A percentile compares a stretch with the other conserved stretches of the same genome.
Evolutionary conservation across 352 stramenopile genomes (phyloP).

Genomic region (Phytophthora macrochlamydospora): DNA sequence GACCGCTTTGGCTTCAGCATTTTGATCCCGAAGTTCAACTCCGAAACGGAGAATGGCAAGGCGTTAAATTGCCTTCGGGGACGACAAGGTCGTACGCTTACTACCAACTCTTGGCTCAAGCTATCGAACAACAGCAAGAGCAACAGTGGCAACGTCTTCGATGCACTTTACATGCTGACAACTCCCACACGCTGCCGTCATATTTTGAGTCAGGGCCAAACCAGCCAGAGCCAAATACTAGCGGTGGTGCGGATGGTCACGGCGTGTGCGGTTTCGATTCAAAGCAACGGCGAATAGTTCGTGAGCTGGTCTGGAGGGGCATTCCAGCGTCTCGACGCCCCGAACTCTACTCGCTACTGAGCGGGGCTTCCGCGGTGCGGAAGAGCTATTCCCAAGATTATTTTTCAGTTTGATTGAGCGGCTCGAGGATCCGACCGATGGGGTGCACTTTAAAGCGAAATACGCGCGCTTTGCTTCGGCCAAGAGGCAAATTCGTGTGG

Average conservation of each 20-base stretch:
- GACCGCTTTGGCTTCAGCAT: slow-evolving; percentile 63
- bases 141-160: slow-evolving; percentile 34
- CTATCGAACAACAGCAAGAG: slow-evolving; percentile 46
- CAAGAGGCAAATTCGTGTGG: slow-evolving; percentile 62
- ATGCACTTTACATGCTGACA: slow-evolving; percentile 1
- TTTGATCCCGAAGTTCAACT: slow-evolving; percentile 37
- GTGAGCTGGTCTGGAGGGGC: slow-evolving; percentile 51
- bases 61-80: slow-evolving; percentile 2
- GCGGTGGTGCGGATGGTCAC: background rate
- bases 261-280: slow-evolving; percentile 9
- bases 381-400: slow-evolving; percentile 31
- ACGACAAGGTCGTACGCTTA: slow-evolving; percentile 45
- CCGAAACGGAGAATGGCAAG: slow-evolving; percentile 28
- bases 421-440: slow-evolving; percentile 27
- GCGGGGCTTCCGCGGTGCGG: slow-evolving; percentile 34
- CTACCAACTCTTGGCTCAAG: slow-evolving; percentile 51
- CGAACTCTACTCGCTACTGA: slow-evolving; percentile 54
- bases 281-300: slow-evolving; percentile 10
- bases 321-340: slow-evolving; percentile 50
- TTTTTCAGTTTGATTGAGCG: slow-evolving; percentile 35
- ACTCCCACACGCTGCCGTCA: background rate
- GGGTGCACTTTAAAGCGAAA: slow-evolving; percentile 17
- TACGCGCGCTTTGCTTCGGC: slow-evolving; percentile 37
- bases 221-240: no score
- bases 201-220: no score